Conservation (phyloP, 352 stramenopile species). For the Globisporangium paroecandrum region DNA sequence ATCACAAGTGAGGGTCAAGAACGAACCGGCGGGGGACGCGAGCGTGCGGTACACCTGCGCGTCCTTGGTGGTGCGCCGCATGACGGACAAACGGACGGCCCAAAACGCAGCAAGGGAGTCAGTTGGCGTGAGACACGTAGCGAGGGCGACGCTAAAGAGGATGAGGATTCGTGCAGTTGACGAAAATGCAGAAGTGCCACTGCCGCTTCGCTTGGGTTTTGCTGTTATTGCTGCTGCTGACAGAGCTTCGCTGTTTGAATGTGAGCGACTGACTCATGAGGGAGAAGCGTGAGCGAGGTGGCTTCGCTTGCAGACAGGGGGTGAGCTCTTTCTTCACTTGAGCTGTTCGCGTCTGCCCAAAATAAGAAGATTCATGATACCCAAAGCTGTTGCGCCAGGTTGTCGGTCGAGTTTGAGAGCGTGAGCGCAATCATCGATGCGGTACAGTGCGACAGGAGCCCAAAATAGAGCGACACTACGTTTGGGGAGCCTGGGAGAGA, state of each 20-base stretch:
- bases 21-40: conserved; percentile 2
- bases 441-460: background rate
- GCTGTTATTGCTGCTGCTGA: background rate
- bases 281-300: background rate
- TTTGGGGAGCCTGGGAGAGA: background rate
- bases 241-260: background rate
- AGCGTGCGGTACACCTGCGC: background rate
- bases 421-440: background rate
- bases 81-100: background rate
- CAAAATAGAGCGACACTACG: background rate
- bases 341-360: background rate
- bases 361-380: background rate
- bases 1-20: too few relatives aligned
- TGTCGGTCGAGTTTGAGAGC: background rate
- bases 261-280: background rate
- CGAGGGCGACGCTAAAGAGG: background rate
- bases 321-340: background rate
- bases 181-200: background rate
- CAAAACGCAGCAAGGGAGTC: background rate
- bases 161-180: background rate
- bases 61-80: background rate
- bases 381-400: background rate
- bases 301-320: background rate
- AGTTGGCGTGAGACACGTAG: background rate
- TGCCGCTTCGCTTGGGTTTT: background rate